These are phyloP conservation scores for Mycena capillaripes DNA, from an alignment of 768 basidiomycete species.

Conservation along the genomic window DNA sequence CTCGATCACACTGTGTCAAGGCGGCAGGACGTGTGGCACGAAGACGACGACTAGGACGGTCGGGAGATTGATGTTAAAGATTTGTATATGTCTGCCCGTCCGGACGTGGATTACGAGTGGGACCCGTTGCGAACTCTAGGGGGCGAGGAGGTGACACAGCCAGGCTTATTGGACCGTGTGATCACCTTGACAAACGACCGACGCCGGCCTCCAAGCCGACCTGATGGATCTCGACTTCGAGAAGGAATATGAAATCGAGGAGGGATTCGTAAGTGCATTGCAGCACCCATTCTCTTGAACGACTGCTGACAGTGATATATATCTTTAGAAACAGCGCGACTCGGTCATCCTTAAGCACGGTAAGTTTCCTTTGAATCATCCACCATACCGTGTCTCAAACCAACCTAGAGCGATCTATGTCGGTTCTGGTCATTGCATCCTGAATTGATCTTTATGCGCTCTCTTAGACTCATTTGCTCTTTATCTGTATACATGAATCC, in stretches of 20 bases:
- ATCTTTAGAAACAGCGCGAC: background rate
- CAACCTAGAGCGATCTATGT: no score
- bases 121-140: background rate
- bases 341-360: background rate
- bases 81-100: background rate
- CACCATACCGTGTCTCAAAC: no score
- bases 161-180: background rate
- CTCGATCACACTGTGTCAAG: constrained; percentile 7
- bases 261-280: background rate
- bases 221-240: background rate
- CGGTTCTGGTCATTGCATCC: no score
- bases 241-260: background rate
- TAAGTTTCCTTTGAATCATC: background rate
- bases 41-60: background rate
- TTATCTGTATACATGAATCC: no score
- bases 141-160: background rate
- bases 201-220: background rate
- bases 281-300: background rate
- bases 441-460: no score
- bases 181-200: background rate
- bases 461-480: no score
- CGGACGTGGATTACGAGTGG: background rate
- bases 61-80: background rate
- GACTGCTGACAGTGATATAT: no score
- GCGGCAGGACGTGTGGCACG: background rate